A percentile compares a stretch with the other conserved stretches of the same genome.
Evolutionary conservation across 2,329 filamentous ascomycete genomes (phyloP).

Genomic region (Alternaria triticimaculans): DNA sequence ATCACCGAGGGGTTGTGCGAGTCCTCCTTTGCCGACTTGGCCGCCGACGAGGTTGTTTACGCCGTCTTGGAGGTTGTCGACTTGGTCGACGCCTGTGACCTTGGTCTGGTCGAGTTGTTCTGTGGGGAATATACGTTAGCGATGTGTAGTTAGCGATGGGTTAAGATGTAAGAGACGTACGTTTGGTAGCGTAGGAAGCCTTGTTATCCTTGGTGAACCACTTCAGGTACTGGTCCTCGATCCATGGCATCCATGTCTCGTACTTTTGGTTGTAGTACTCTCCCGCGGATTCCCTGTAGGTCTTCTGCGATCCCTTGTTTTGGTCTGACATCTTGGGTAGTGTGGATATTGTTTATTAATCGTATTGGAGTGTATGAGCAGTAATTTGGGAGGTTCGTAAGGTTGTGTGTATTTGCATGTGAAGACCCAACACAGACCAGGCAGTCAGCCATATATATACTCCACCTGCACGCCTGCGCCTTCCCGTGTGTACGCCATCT

Average conservation of each 20-base stretch:
- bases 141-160: not conserved
- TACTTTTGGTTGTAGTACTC: slow-evolving; percentile 74
- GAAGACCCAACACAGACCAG: not conserved
- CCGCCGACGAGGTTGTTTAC: slow-evolving; percentile 67
- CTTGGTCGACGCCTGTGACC: slow-evolving; percentile 69
- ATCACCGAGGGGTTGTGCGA: slow-evolving; percentile 70
- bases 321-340: slow-evolving; percentile 6
- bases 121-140: slow-evolving; percentile 38
- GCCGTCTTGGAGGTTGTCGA: slow-evolving; percentile 73
- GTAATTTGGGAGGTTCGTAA: not conserved
- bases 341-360: not conserved
- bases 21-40: slow-evolving; percentile 72
- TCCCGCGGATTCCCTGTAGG: slow-evolving; percentile 39
- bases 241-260: slow-evolving; percentile 77
- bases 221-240: slow-evolving; percentile 74
- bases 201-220: slow-evolving; percentile 82
- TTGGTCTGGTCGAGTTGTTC: slow-evolving; percentile 73
- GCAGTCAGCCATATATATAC: slow-evolving; percentile 12
- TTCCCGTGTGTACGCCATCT: slow-evolving; percentile 13
- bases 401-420: not conserved
- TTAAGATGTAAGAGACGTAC: slow-evolving; percentile 52
- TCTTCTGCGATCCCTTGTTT: slow-evolving; percentile 21
- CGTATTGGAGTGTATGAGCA: not conserved
- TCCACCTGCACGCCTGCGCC: not conserved
- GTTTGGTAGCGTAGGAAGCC: slow-evolving; percentile 72